Base-by-base conservation (phyloP, 2,329 filamentous ascomycete species). In the Aspergillus cejpii region DNA sequence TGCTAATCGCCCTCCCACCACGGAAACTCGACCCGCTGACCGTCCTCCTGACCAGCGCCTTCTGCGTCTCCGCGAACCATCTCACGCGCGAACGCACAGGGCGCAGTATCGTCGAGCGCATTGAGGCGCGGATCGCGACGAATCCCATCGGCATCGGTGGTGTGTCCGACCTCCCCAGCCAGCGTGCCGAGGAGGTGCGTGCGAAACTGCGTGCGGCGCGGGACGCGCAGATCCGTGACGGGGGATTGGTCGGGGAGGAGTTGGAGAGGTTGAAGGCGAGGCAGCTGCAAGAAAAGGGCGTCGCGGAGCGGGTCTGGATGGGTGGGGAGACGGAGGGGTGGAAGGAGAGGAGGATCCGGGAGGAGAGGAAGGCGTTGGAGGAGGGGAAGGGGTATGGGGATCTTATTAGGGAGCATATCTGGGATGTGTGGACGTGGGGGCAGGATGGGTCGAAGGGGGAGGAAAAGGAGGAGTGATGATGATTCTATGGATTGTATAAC, bases 361-460 rank as follows among this genome's bases (percentile, higher is more conserved):
- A 72, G 53, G 69, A 72, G 52, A 61, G 65, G 58, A 60, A 69
- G 57, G 69, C 69, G 26, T 49, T 72, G 46, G 58, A 60, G 40
- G 61, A 68, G 44, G 66, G 70, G 31, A 71, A 69, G 49, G 67
- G 69, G 1, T 73, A 73, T 59, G 62, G 66, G 0, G 65, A 68
- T 61, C 59, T 72, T 61, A 73, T 72, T 40, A 61, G 63, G 50
- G 67, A 72, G 47, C 65, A 73, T 63, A 64, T 73, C 36, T 70
- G 64, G 66, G 70, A 72, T 47, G 70, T 71, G 23, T 71, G 68
- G 68, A 70, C 63, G 48, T 64, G 61, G 62, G 61, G 63, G 27
- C 61, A 61, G 41, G 47, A 50, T 37, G 44, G 45, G 23, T 28
- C 2, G 2, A 10, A 38, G 23, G 43, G 14, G 15, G 21, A 26